These are phyloP conservation scores for Glycyrrhiza uralensis DNA, from an alignment of 306 rosid species.

Conservation along the genomic window DNA sequence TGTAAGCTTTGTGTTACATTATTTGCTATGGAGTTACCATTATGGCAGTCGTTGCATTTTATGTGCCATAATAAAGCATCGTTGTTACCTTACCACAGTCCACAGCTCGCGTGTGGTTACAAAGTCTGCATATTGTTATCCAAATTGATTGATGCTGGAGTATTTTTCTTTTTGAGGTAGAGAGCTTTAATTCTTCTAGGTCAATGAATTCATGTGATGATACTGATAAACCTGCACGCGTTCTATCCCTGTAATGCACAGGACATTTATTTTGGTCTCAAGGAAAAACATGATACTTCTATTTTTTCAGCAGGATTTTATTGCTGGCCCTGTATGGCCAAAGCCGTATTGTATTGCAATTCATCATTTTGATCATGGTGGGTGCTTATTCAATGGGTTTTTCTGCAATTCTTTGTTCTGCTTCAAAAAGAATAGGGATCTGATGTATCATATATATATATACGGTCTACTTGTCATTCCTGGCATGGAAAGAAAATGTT, in stretches of 20 bases:
- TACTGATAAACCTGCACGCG: no score
- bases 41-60: background rate
- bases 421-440: background rate
- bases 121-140: background rate
- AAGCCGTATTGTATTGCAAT: background rate
- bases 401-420: constrained; percentile 7
- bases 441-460: background rate
- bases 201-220: background rate
- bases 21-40: background rate
- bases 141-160: no score
- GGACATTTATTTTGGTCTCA: background rate
- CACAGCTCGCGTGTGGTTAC: background rate
- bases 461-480: background rate
- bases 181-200: background rate
- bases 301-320: background rate
- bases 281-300: background rate
- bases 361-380: background rate
- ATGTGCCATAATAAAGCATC: background rate
- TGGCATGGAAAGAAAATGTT: background rate
- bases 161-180: background rate
- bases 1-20: background rate
- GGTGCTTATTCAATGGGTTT: background rate
- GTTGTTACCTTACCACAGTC: background rate
- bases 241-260: no score
- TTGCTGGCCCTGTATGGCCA: constrained; percentile 1